phyloP scores from a whole-genome alignment of 2,329 filamentous ascomycete species.

The Akanthomyces muscarius region DNA sequence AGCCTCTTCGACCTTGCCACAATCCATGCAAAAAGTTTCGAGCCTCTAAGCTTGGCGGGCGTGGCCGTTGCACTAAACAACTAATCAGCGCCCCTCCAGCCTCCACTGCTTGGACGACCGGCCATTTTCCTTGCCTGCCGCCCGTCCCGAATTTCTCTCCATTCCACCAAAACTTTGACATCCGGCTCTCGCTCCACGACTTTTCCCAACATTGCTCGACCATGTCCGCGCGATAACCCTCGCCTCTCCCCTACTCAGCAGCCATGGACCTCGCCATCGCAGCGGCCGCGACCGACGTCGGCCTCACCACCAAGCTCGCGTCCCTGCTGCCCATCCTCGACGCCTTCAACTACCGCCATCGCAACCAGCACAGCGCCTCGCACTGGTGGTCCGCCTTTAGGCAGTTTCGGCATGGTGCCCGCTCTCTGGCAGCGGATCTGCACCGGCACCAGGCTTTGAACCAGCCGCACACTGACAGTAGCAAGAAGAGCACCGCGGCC shows the following conservation, averaged over 20 bases:
- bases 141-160: not conserved
- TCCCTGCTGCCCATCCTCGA: slow-evolving; percentile 56
- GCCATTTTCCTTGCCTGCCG: not conserved
- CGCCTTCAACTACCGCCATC: slow-evolving; percentile 76
- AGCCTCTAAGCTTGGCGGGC: not conserved
- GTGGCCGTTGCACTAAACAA: not conserved
- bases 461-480: not conserved
- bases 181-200: too few relatives aligned
- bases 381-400: slow-evolving; percentile 77
- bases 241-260: not conserved
- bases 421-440: slow-evolving; percentile 45
- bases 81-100: not conserved
- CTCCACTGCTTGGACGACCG: not conserved
- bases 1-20: too few relatives aligned
- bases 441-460: slow-evolving; percentile 16
- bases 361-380: slow-evolving; percentile 79
- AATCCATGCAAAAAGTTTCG: not conserved
- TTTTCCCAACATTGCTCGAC: too few relatives aligned
- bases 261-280: not conserved
- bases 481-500: slow-evolving; percentile 7
- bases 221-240: not conserved
- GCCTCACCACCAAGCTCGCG: slow-evolving; percentile 26
- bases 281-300: not conserved
- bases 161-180: too few relatives aligned
- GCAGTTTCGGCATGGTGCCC: slow-evolving; percentile 64